Conservation (phyloP, 495 filamentous ascomycete genomes). For the Podospora pseudocomata region DNA sequence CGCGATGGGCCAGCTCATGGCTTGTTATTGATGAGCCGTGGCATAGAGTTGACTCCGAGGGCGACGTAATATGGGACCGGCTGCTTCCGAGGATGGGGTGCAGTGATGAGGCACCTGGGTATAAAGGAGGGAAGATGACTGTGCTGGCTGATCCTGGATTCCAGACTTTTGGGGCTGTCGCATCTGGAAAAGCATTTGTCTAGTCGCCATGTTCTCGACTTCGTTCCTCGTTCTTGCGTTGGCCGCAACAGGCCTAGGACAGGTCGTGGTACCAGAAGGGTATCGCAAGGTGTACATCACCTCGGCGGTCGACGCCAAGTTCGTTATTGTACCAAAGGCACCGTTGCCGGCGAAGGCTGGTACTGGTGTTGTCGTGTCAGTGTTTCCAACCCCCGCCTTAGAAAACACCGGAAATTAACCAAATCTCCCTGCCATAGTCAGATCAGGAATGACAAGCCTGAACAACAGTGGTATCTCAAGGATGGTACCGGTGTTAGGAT, state of each 20-base stretch:
- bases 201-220: slow-evolving; percentile 34
- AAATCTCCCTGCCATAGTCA: slow-evolving; percentile 25
- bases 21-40: neutral
- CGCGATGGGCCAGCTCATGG: neutral
- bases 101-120: neutral
- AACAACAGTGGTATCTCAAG: slow-evolving; percentile 51
- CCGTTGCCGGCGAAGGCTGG: slow-evolving; percentile 29
- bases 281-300: slow-evolving; percentile 51
- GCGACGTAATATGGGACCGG: neutral
- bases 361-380: slow-evolving; percentile 42
- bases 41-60: neutral
- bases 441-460: slow-evolving; percentile 38
- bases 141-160: neutral
- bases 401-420: neutral
- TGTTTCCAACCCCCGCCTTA: slow-evolving; percentile 1
- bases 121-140: neutral
- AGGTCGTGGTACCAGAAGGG: slow-evolving; percentile 37
- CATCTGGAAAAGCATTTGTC: neutral
- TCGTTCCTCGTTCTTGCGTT: slow-evolving; percentile 41
- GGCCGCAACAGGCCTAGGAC: slow-evolving; percentile 44
- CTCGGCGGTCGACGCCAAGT: slow-evolving; percentile 49
- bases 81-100: neutral
- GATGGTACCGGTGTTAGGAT: slow-evolving; percentile 38
- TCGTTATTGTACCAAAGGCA: slow-evolving; percentile 45
- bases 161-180: neutral